Evolutionary conservation across 177 flowering plant genomes (phyloP).

Genomic region (Vitis hybrid): DNA sequence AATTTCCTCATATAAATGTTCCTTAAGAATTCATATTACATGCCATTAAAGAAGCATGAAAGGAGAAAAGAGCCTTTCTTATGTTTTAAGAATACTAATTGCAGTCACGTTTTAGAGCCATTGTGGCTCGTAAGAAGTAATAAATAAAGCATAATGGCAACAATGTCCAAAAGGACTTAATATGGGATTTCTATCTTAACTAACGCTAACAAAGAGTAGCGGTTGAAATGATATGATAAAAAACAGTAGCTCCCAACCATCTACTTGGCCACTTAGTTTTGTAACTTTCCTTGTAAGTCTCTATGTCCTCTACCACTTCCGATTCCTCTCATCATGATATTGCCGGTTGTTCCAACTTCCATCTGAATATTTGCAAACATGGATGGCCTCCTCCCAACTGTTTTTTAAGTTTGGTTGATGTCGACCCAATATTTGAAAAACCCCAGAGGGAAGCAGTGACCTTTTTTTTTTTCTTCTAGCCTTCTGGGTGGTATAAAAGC

Average conservation of each 20-base stretch:
- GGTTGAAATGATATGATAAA: neutral
- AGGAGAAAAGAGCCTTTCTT: too few relatives aligned
- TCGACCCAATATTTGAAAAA: slow-evolving; percentile 12
- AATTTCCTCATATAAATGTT: too few relatives aligned
- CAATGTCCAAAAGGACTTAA: too few relatives aligned
- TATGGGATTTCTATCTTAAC: too few relatives aligned
- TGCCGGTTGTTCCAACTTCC: slow-evolving; percentile 35
- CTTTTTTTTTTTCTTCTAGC: neutral
- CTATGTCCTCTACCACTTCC: neutral
- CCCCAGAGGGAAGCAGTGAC: slow-evolving; percentile 4
- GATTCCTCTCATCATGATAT: slow-evolving; percentile 3
- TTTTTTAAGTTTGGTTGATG: neutral
- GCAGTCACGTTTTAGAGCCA: too few relatives aligned
- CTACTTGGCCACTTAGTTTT: neutral
- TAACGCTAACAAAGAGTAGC: neutral
- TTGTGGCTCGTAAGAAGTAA: too few relatives aligned
- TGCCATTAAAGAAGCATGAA: too few relatives aligned
- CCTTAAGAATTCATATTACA: too few relatives aligned
- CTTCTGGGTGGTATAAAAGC: neutral
- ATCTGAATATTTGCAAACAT: neutral
- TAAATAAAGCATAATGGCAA: too few relatives aligned
- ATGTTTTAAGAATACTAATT: too few relatives aligned
- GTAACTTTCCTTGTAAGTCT: slow-evolving; percentile 37
- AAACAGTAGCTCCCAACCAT: neutral
- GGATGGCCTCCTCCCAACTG: slow-evolving; percentile 18